These are phyloP conservation scores for Trichoderma endophyticum DNA, from an alignment of 2,329 filamentous ascomycete genomes.

Conservation along the genomic window DNA sequence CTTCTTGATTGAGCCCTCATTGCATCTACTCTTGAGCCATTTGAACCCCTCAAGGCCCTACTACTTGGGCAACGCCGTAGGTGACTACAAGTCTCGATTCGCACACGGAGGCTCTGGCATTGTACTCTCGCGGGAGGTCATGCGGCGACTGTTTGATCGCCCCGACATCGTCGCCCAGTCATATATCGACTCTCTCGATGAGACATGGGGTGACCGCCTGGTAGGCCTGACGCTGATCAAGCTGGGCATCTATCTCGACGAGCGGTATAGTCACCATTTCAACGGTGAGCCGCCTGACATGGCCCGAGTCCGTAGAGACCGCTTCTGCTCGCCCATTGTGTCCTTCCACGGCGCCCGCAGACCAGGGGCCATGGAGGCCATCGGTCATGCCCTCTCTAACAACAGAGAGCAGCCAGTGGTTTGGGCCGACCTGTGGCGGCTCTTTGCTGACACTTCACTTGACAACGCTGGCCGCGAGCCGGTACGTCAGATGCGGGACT, in stretches of 20 bases:
- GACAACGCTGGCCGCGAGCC: conserved; percentile 36
- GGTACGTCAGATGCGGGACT: conserved; percentile 42
- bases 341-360: conserved; percentile 51
- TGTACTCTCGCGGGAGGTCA: conserved; percentile 49
- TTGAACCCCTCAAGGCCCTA: conserved; percentile 45
- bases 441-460: conserved; percentile 44
- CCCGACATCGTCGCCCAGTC: conserved; percentile 42
- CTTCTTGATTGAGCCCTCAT: conserved; percentile 49
- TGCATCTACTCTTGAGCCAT: conserved; percentile 47
- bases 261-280: conserved; percentile 52
- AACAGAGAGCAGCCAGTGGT: conserved; percentile 40
- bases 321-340: conserved; percentile 52
- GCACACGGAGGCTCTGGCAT: conserved; percentile 56
- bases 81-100: conserved; percentile 54
- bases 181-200: conserved; percentile 47
- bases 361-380: conserved; percentile 43
- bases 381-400: conserved; percentile 41
- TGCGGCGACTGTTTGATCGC: conserved; percentile 45
- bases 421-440: conserved; percentile 50
- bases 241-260: conserved; percentile 53
- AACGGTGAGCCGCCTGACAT: conserved; percentile 52
- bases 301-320: conserved; percentile 48
- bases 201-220: conserved; percentile 53
- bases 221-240: conserved; percentile 52
- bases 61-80: conserved; percentile 56